These are phyloP conservation scores for Avena insularis DNA, from an alignment of 176 grass and related monocot species.

Conservation along the genomic window DNA sequence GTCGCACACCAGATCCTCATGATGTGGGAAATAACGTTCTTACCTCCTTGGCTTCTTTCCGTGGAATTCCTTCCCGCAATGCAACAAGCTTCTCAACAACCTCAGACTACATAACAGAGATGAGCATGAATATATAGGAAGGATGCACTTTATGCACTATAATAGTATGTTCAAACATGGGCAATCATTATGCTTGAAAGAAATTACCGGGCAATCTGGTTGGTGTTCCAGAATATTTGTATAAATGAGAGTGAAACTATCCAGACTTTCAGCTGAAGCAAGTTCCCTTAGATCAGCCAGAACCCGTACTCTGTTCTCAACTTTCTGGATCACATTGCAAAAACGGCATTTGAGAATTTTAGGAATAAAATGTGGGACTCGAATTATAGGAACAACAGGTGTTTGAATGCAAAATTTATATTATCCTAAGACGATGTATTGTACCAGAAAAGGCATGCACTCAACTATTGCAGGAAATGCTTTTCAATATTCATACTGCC, in stretches of 20 bases:
- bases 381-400: not conserved
- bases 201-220: conserved; percentile 94
- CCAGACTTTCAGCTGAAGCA: conserved; percentile 96
- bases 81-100: conserved; percentile 99
- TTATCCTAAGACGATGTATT: conserved; percentile 17
- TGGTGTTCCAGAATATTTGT: conserved; percentile 99
- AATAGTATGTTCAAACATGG: conserved; percentile 26
- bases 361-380: not conserved
- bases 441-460: conserved; percentile 25
- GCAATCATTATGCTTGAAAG: conserved; percentile 26
- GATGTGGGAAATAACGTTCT: conserved; percentile 18
- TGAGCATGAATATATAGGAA: conserved; percentile 10
- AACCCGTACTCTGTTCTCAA: conserved; percentile 94
- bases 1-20: not conserved
- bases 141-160: not conserved
- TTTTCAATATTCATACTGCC: conserved; percentile 13
- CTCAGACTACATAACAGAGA: conserved; percentile 66
- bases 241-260: conserved; percentile 96
- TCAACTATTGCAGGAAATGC: conserved; percentile 6
- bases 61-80: conserved; percentile 87
- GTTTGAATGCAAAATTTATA: conserved; percentile 13
- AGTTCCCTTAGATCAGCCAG: conserved; percentile 96
- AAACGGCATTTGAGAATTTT: conserved; percentile 23
- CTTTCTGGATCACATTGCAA: conserved; percentile 74
- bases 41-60: conserved; percentile 99